Percentiles rank a stretch among this genome's conserved stretches.
These are phyloP conservation scores for Rhamnella rubrinervis DNA, from an alignment of 331 rosid genomes.

Conservation along the genomic window DNA sequence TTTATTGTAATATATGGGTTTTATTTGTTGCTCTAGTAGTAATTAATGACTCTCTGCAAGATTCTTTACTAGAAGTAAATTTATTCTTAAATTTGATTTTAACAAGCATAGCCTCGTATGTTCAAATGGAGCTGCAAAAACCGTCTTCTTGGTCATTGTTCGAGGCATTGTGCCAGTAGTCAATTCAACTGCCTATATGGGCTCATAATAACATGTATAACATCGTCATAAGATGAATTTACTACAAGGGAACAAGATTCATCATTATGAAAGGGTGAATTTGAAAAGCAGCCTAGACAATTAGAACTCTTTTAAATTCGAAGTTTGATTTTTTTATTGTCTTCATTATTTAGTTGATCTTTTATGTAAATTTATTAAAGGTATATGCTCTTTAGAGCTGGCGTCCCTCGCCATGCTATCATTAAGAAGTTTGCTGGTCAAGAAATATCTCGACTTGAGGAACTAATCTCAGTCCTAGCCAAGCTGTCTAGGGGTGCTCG, in stretches of 20 bases:
- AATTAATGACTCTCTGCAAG: no score
- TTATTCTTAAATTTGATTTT: no score
- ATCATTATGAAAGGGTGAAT: background rate
- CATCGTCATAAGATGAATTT: no score
- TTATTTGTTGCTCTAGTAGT: background rate
- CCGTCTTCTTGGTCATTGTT: no score
- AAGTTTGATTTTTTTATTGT: slow-evolving; percentile 12
- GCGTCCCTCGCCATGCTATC: slow-evolving; percentile 95
- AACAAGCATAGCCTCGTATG: no score
- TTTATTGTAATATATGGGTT: no score
- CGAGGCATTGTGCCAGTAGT: no score
- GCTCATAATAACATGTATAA: no score
- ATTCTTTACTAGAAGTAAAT: no score
- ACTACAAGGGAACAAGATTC: background rate
- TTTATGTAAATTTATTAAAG: slow-evolving; percentile 41
- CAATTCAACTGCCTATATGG: no score
- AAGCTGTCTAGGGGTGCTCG: slow-evolving; percentile 85
- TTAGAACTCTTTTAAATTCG: background rate
- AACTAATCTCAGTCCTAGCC: slow-evolving; percentile 62
- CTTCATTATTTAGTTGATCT: slow-evolving; percentile 15
- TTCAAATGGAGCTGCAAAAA: no score
- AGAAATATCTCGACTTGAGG: slow-evolving; percentile 75
- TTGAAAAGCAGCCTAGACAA: background rate
- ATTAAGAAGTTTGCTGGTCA: slow-evolving; percentile 92
- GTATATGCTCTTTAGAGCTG: slow-evolving; percentile 90